These are phyloP conservation scores for Pisolithus albus DNA, from an alignment of 768 basidiomycete species.

Conservation along the genomic window DNA sequence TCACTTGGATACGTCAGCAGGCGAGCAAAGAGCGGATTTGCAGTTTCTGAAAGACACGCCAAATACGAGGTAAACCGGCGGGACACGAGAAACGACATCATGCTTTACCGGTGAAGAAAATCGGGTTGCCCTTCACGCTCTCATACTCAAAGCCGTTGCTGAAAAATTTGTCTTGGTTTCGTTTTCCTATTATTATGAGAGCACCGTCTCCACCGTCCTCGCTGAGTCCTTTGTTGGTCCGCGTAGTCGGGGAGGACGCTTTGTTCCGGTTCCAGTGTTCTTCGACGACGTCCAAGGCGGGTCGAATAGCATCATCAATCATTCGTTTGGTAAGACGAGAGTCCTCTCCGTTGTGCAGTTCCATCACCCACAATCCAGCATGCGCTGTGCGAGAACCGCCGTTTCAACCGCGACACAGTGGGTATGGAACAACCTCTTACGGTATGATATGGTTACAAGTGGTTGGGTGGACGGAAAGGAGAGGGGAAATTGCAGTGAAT, in stretches of 20 bases:
- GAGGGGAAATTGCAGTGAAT: conserved; percentile 37
- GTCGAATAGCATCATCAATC: conserved; percentile 53
- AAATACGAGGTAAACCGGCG: background rate
- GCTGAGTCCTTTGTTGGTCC: conserved; percentile 37
- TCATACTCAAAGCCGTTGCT: conserved; percentile 74
- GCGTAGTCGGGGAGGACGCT: conserved; percentile 33
- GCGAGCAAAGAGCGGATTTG: conserved; percentile 64
- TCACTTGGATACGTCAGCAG: conserved; percentile 73
- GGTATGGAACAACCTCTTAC: conserved; percentile 31
- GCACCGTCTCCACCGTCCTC: conserved; percentile 48
- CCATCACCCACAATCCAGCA: conserved; percentile 63
- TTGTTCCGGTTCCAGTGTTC: conserved; percentile 58
- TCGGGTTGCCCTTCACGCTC: conserved; percentile 42
- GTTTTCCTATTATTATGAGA: conserved; percentile 69
- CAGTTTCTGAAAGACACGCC: conserved; percentile 43
- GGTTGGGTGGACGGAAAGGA: conserved; percentile 45
- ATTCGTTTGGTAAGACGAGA: conserved; percentile 57
- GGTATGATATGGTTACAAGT: conserved; percentile 61
- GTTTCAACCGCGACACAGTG: background rate
- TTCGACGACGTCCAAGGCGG: conserved; percentile 70
- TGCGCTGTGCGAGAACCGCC: conserved; percentile 36
- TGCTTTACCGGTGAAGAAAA: conserved; percentile 56
- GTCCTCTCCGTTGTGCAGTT: conserved; percentile 74
- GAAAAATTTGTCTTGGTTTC: conserved; percentile 81
- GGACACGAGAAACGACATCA: conserved; percentile 8